Conservation (phyloP, 805 yeast species). For the Saccharomycopsis sp. region DNA sequence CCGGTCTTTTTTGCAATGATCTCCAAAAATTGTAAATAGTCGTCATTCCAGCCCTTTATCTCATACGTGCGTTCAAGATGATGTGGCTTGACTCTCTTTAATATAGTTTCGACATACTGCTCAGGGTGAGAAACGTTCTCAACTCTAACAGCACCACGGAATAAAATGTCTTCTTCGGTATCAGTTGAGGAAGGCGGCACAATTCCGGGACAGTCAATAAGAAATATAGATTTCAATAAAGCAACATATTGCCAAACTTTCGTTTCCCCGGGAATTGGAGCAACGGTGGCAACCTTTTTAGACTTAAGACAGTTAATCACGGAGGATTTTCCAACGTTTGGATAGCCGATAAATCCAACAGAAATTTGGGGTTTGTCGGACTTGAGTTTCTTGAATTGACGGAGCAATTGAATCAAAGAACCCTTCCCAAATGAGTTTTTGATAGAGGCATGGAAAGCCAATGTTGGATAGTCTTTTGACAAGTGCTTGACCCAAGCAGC, state of each 20-base stretch:
- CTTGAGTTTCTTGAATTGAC: slow-evolving; percentile 89
- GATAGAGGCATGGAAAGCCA: slow-evolving; percentile 97
- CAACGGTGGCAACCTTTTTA: slow-evolving; percentile 94
- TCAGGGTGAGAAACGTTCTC: slow-evolving; percentile 95
- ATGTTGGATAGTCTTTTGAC: slow-evolving; percentile 85
- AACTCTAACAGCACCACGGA: slow-evolving; percentile 98
- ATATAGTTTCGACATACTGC: slow-evolving; percentile 84
- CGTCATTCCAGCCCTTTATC: slow-evolving; percentile 74
- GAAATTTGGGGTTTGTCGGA: slow-evolving; percentile 93
- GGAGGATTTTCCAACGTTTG: slow-evolving; percentile 96
- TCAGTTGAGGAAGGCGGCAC: slow-evolving; percentile 94
- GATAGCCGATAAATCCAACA: slow-evolving; percentile 96
- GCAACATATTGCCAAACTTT: slow-evolving; percentile 99
- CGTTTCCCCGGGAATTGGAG: slow-evolving; percentile 98
- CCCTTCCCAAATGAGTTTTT: slow-evolving; percentile 98
- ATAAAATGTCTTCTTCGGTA: slow-evolving; percentile 82
- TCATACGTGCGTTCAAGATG: slow-evolving; percentile 95
- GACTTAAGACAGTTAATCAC: slow-evolving; percentile 88
- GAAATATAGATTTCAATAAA: slow-evolving; percentile 88
- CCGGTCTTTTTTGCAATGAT: slow-evolving; percentile 90
- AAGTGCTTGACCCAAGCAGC: slow-evolving; percentile 98
- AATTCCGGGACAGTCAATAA: slow-evolving; percentile 98
- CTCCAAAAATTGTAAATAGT: slow-evolving; percentile 76
- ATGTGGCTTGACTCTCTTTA: slow-evolving; percentile 77
- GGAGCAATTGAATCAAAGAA: slow-evolving; percentile 81